Base-by-base conservation (phyloP, 352 stramenopile genomes). In the Pythium pyrilobum region DNA sequence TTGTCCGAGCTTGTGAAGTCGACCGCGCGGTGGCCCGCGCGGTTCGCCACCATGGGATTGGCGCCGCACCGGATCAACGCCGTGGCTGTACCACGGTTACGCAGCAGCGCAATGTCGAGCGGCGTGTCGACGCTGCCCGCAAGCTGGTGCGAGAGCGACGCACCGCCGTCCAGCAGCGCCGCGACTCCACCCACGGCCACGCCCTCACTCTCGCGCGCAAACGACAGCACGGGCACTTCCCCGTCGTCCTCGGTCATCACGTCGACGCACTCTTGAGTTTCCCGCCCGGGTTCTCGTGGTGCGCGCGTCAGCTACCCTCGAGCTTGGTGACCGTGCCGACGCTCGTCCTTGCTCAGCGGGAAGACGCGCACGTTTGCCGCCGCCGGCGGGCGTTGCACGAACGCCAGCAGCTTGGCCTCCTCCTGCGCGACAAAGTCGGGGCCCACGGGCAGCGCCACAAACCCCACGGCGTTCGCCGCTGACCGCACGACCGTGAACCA, bases 1-100 rank as follows among this genome's bases (percentile, higher is more conserved):
- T 86, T 65, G 3, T 77, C 91, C 5, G 80, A 91, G 9, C 78
- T 88, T 21, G 82, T 93, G 56, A 81, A 87, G 57, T 93, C 82
- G 23, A 93, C 74, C 2, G 82, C 74, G 12, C 82, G 78, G 34
- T 84, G 79, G 4, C 80, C 82, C 1, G 59, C 54, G 45, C 62
- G 57, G 41, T 93, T 93, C 11, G 71, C 76, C 5, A 69, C 66
- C 71, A 82, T 80, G 61, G 91, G 85, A 38, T 82, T 81, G 7
- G 78, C 78, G 33, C 80, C 80, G 15, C 70, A 84, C 27, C 84
- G 81, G 46, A 93, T 82, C 36, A 93, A 55, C 21, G 80, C 69
- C 15, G 82, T 59, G 28, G 82, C 82, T 0, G 82, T 91, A 37
- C 75, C 62, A 5, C 75, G 67, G 45, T 91, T 88, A 20, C 69